Base-by-base conservation (phyloP, 2,329 filamentous ascomycete species). In the Alternaria sp. region DNA sequence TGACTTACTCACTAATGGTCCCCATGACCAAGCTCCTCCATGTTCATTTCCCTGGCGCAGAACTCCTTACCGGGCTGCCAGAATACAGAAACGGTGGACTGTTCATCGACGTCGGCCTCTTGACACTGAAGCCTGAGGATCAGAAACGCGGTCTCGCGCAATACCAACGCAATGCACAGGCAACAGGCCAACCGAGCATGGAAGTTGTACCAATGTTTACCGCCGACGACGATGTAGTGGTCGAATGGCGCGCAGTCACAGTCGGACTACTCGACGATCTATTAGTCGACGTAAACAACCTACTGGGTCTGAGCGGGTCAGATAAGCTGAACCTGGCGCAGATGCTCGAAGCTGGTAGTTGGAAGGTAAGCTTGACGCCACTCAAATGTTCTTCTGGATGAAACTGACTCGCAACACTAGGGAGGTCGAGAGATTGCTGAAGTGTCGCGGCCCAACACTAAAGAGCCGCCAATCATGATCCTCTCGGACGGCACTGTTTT, bases 401-500 rank as follows among this genome's bases (percentile, higher is more conserved):
- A 54, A 20, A 53, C 32, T 61, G 54, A 50, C 49, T 36, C 64
- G 64, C 69, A 59, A 60, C 58, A 60, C 56, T 66, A 88, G 94
- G 94, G 94, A 71, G 95, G 95, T 61, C 90, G 95, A 75, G 95
- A 98, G 81, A 91, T 98, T 77, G 95, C 95, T 65, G 94, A 97
- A 82, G 93, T 97, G 66, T 94, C 93, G 70, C 87, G 95, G 69
- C 95, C 95, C 22, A 98, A 97, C 74, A 98, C 95, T 54, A 97
- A 95, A 81, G 93, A 97, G 78, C 93, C 94, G 32, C 95, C 95
- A 5, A 98, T 99, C 75, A 89, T 97, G 81, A 97, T 98, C 71
- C 87, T 97, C 69, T 97, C 93, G 67, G 95, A 99, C 78, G 95
- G 95, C 64, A 98, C 95, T 25, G 92, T 99, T 67, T 98, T 99